Evolutionary conservation across 1,139 yeast species (phyloP).

Genomic region (Wickerhamomyces sp.): DNA sequence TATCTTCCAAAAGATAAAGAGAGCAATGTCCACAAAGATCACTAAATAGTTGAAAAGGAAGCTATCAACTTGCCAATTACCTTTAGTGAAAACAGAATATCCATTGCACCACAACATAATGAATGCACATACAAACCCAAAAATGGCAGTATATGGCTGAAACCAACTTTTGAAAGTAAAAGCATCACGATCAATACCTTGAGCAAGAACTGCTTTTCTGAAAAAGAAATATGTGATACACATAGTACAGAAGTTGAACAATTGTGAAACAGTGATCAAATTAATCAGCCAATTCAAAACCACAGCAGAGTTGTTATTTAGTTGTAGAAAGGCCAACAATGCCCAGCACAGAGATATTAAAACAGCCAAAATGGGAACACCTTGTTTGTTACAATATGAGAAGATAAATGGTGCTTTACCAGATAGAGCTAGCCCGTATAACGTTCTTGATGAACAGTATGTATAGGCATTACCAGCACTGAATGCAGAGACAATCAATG

Average conservation of each 20-base stretch:
- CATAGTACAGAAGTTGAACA: slow-evolving; percentile 67
- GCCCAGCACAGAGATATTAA: slow-evolving; percentile 43
- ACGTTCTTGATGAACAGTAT: slow-evolving; percentile 54
- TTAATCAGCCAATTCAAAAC: slow-evolving; percentile 75
- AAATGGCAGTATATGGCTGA: slow-evolving; percentile 56
- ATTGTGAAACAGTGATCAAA: slow-evolving; percentile 74
- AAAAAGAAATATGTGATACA: slow-evolving; percentile 61
- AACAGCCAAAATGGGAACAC: slow-evolving; percentile 46
- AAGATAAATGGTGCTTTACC: slow-evolving; percentile 60
- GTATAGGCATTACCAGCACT: slow-evolving; percentile 74
- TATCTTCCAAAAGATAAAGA: slow-evolving; percentile 55
- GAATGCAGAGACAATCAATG: slow-evolving; percentile 58
- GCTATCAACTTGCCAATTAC: slow-evolving; percentile 54
- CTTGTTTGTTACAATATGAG: slow-evolving; percentile 43
- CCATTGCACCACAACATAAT: slow-evolving; percentile 64
- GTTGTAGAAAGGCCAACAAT: slow-evolving; percentile 43
- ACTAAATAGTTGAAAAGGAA: slow-evolving; percentile 67
- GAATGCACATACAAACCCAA: slow-evolving; percentile 42
- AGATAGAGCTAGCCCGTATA: slow-evolving; percentile 59
- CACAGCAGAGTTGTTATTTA: slow-evolving; percentile 54
- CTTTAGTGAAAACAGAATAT: slow-evolving; percentile 61
- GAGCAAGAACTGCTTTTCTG: slow-evolving; percentile 56
- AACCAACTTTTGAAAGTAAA: slow-evolving; percentile 56
- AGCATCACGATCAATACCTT: slow-evolving; percentile 47
- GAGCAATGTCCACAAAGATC: slow-evolving; percentile 56